Base-by-base conservation (phyloP, 305 asterid species). In the Fraxinus ornus region DNA sequence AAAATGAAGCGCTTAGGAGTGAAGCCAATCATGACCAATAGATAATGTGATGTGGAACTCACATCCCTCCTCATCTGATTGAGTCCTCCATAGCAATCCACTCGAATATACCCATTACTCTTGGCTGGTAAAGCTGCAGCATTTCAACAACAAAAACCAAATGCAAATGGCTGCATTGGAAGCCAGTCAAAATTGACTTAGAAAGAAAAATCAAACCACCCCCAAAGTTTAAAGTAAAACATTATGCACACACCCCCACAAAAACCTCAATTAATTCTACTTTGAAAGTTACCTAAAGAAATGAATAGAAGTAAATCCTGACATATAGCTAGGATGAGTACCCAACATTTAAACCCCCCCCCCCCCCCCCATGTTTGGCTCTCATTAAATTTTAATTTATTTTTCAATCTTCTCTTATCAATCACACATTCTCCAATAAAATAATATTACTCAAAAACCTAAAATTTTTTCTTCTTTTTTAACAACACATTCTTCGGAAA, bases 51-150 rank as follows among this genome's bases (percentile, higher is more conserved):
- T 30, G 7, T 35, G 85, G 81, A 64, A 91, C 98, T 91, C 80
- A 96, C 99, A 85, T 96, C 99, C 90, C 98, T 92, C 89, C 98
- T 94, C 99, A 94, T 93, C 92, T 97, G 98, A 89, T 97, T 97
- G 87, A 97, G 98, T 79, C 99, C 99, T 84, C 98, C 99, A 84
- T 92, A 97, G 91, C 98, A 97, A 91, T 97, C 98, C 84, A 97
- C 94, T 74, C 98, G 94, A 84, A 97, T 83, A 81, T 94, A 97
- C 68, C 99, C 98, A 87, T 94, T 97, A 83, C 86, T 90, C 87
- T 90, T 88, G 83, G 89, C 94, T 85, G 95, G 92, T 85, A 92
- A 90, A 89, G 92, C 99, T 96, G 98, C 96, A 94, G 94, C 97
- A 93, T 94, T 90, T 93, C 90, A 93, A 93, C 94, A 93, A 88